Evolutionary conservation across 140 eudicot species (phyloP).

Genomic region (Bidens hawaiensis): DNA sequence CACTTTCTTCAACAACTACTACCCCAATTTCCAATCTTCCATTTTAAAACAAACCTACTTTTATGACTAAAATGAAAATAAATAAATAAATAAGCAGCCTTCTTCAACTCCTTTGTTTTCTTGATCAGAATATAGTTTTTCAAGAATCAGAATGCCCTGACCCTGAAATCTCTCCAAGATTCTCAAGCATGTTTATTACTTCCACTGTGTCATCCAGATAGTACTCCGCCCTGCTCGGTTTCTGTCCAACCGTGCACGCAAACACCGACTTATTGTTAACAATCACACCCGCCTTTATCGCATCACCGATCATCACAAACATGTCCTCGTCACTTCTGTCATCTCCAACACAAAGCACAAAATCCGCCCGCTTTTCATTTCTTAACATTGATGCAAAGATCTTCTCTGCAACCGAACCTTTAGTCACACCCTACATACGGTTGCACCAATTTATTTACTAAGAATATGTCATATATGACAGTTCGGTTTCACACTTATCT

Average conservation of each 20-base stretch:
- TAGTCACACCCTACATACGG: constrained; percentile 56
- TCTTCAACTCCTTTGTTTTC: constrained; percentile 22
- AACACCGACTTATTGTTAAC: constrained; percentile 45
- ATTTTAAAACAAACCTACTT: constrained; percentile 16
- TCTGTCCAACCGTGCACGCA: constrained; percentile 50
- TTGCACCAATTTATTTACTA: no score
- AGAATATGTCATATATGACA: no score
- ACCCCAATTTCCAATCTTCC: constrained; percentile 28
- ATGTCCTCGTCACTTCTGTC: constrained; percentile 83
- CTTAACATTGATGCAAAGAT: constrained; percentile 46
- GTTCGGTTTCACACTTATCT: no score
- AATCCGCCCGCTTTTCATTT: constrained; percentile 29
- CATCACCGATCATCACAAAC: constrained; percentile 65
- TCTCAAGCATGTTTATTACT: constrained; percentile 50
- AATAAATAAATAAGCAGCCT: no score
- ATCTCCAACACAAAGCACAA: constrained; percentile 71
- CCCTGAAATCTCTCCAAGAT: constrained; percentile 41
- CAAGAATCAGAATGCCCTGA: constrained; percentile 17
- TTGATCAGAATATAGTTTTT: constrained; percentile 21
- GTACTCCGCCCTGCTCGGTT: constrained; percentile 68
- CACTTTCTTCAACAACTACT: background rate
- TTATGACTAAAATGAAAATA: background rate
- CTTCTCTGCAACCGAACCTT: constrained; percentile 69
- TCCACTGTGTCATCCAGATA: constrained; percentile 71
- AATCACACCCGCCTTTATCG: constrained; percentile 39